Conservation (phyloP, 1,284 basidiomycete species). For the Phylloporus gajari region DNA sequence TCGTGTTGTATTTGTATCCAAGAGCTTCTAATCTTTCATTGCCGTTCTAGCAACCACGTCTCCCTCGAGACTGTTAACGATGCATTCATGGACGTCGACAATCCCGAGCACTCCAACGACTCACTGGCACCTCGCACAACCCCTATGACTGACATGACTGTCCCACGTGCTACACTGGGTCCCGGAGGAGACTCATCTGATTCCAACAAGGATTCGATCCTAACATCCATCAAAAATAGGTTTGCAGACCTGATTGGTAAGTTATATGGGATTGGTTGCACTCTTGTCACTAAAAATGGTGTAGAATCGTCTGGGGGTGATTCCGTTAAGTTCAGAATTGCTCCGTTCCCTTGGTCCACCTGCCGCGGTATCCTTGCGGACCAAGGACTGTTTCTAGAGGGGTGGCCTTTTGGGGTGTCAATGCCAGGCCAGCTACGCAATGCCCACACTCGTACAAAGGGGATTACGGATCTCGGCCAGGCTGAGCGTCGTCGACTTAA, state of each 20-base stretch:
- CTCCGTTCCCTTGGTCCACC: not conserved
- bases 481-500: not conserved
- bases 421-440: not conserved
- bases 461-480: not conserved
- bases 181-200: no score
- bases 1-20: not conserved
- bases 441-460: not conserved
- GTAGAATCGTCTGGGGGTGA: not conserved
- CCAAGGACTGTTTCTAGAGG: not conserved
- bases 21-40: not conserved
- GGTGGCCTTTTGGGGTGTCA: not conserved
- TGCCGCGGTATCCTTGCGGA: not conserved
- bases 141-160: no score
- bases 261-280: no score
- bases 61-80: not conserved
- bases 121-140: no score
- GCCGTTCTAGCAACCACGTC: not conserved
- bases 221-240: no score
- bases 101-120: no score
- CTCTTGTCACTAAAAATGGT: no score
- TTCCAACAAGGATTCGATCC: no score
- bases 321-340: not conserved
- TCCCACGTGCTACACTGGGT: no score
- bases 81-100: not conserved
- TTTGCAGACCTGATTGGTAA: no score